Evolutionary conservation across 225 moss, liverwort and hornwort species (phyloP).

Genomic region (Bryum argenteum): DNA sequence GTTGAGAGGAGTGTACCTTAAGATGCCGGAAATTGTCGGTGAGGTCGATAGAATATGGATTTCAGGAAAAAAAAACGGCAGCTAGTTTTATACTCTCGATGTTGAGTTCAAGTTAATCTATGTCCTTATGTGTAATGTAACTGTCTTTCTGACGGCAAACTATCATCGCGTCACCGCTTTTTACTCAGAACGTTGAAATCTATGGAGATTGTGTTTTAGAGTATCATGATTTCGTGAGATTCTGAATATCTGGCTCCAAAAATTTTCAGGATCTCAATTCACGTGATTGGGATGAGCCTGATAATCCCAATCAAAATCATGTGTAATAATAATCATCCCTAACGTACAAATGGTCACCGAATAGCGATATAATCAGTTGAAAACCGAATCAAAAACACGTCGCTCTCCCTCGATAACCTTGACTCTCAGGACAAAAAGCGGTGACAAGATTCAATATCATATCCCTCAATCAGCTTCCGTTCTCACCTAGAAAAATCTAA

Average conservation of each 20-base stretch:
- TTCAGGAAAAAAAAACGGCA: constrained; percentile 4
- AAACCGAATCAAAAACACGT: not conserved
- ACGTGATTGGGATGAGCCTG: too few species aligned
- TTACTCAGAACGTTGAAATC: not conserved
- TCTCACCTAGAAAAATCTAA: constrained; percentile 2
- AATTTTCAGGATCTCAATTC: too few species aligned
- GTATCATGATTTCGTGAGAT: too few species aligned
- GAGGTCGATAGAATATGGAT: constrained; percentile 5
- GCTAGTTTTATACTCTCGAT: constrained; percentile 21
- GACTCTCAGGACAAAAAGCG: not conserved
- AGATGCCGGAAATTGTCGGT: constrained; percentile 11
- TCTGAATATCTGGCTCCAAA: too few species aligned
- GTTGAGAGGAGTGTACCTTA: constrained; percentile 1
- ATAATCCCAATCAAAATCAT: not conserved
- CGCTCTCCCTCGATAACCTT: not conserved
- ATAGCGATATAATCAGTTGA: not conserved
- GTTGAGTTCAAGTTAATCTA: too few species aligned
- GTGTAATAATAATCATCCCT: not conserved
- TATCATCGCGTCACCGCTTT: not conserved
- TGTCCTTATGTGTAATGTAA: not conserved
- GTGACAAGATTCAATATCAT: constrained; percentile 9
- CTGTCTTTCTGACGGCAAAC: not conserved
- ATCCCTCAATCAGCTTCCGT: constrained; percentile 7
- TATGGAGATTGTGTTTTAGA: not conserved
- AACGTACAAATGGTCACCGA: not conserved